These are phyloP conservation scores for Vanrija sp. DNA, from an alignment of 1,284 basidiomycete species.

Conservation along the genomic window DNA sequence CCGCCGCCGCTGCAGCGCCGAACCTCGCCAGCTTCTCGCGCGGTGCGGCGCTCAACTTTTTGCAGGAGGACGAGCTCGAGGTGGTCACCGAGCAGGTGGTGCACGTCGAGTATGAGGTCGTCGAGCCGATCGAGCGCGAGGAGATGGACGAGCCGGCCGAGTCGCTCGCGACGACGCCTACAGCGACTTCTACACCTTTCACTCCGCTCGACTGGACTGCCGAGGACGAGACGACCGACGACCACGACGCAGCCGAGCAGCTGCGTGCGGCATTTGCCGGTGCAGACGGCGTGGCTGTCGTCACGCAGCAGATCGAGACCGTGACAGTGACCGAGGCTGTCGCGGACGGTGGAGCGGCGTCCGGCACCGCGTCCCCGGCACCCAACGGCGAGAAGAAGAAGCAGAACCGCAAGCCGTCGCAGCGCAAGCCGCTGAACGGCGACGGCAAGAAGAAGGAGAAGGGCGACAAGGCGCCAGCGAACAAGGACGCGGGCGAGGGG, in stretches of 20 bases:
- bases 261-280: slow-evolving; percentile 6
- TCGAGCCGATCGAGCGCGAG: slow-evolving; percentile 7
- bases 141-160: neutral
- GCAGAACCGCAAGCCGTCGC: neutral
- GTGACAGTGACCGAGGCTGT: neutral
- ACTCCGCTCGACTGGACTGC: slow-evolving; percentile 29
- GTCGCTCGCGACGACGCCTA: slow-evolving; percentile 1
- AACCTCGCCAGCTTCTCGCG: neutral
- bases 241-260: slow-evolving; percentile 11
- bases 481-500: neutral
- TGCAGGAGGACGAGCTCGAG: slow-evolving; percentile 44
- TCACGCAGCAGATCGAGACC: neutral
- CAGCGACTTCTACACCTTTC: neutral
- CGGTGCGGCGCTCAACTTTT: slow-evolving; percentile 34
- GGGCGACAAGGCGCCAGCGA: neutral
- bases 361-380: neutral
- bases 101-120: slow-evolving; percentile 24
- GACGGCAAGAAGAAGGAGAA: slow-evolving; percentile 1
- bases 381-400: neutral
- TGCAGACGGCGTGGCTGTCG: neutral
- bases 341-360: neutral
- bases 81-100: slow-evolving; percentile 12
- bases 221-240: slow-evolving; percentile 21
- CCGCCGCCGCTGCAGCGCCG: neutral
- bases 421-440: slow-evolving; percentile 5